Evolutionary conservation across 345 rosid genomes (phyloP), one percentile per base, ranked within the genome.

Genomic region (Eucalyptus sideroxylon): DNA sequence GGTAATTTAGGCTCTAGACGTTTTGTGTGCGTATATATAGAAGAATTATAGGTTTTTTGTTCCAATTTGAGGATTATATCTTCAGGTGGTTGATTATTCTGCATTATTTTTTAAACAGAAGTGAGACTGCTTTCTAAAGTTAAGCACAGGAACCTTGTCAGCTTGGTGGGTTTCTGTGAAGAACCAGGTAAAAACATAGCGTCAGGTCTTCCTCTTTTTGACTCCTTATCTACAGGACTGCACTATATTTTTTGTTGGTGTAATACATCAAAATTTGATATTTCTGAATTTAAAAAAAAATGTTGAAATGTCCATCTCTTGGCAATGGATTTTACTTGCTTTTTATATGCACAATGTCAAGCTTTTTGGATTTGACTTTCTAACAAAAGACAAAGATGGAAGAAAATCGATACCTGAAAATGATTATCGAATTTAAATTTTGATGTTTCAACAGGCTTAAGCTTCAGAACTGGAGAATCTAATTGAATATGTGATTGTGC

Each of bases 131-230:
- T 96, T 47, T 91, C 95, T 3, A 92, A 91, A 88, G 94, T 94
- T 34, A 91, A 91, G 92, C 96, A 96, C 89, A 91, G 87, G 49
- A 95, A 95, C 91, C 96, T 95, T 15, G 93, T 93, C 40, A 88
- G 91, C 80, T 91, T 96, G 93, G 94, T 96, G 45, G 96, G 97
- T 42, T 95, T 92, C 55, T 95, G 96, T 88, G 96, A 96, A 91
- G 95, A 94, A 90, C 44, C 92, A 77, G 95, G 97, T 94, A 89
- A 40, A 5, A 62, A 87, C 21, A 53, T 21, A 15, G 47, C 42
- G 19, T 55, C 19, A 11, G 21, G 9, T 37, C 34, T 59, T 40
- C 49, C 72, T 21, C 6, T 31, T 27, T 55, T 55, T 24, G 50
- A 37, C 31, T 16, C 88, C 31, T 37, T 65, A 14, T 14, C 77